Evolutionary conservation across 2,329 filamentous ascomycete species (phyloP), one percentile per base, ranked within the genome.

Genomic region (Atkinsonella texensis): DNA sequence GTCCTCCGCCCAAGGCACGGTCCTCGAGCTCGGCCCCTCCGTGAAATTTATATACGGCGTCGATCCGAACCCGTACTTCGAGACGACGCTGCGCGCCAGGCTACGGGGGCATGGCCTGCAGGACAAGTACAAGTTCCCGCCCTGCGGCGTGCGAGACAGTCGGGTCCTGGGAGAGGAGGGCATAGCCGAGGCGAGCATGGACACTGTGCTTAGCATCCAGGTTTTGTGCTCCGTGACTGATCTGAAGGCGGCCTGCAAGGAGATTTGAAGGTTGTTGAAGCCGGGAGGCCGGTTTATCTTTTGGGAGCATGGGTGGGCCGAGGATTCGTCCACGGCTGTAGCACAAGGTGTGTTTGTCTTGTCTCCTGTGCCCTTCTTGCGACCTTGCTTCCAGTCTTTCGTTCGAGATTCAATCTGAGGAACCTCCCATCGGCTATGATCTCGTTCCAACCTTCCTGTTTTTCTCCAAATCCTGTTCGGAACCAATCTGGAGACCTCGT

Each of bases 251-350:
- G 60, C 63, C 47, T 60, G 62, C 50, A 63, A 50, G 55, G 58
- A 63, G 52, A 53, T 73, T n/a, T 70, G 68, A 55, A 65, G 64
- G 48, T 55, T 74, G 31, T 55, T 75, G 42, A 74, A 69, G 54
- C 72, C 71, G 0, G 71, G 71, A 1, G 71, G 71, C 12, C 66
- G 63, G 44, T 69, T 74, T 52, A 61, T 75, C 28, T 73, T 74
- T 51, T 74, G 71, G 68, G 72, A 74, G 54, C 72, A 74, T 52
- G 58, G 56, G 46, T 53, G 55, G 49, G 67, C 56, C 53, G 50
- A 51, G 12, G 54, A 66, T 41, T 20, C 18, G 39, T 23, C 65
- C 18, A 70, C 68, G 4, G 52, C 50, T 35, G 43, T 56, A 28
- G 59, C 52, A 17, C 65, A 68, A 59, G 55, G 65, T 67, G 57